Evolutionary conservation across 345 rosid genomes (phyloP), one percentile per base, ranked within the genome.

Genomic region (Camelina hispida): DNA sequence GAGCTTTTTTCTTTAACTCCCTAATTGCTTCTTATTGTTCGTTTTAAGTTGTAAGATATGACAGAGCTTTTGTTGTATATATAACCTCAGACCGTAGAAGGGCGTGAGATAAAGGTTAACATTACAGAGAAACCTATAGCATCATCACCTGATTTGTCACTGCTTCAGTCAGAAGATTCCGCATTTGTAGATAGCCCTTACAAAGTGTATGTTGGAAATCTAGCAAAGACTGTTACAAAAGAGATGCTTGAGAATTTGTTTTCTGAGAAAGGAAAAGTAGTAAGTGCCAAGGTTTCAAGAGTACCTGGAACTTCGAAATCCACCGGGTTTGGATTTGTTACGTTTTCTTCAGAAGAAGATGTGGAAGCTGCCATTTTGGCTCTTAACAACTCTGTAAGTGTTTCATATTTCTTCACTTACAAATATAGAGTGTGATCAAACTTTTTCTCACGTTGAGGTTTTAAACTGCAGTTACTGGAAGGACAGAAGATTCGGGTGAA

Each of bases 221-320:
- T 94, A 74, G 86, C 97, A 15, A 94, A 87, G 84, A 83, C 86
- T n/a, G 93, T 94, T 9, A 88, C 92, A 25, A 77, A 76, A 8
- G 89, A 88, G 43, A 83, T 76, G 43, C 87, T 95, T 53, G 83
- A 84, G 82, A 83, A 59, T 8, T 77, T 71, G 20, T 94, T 95
- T 54, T 90, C 96, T 3, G 86, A 88, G 81, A 91, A 87, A 80
- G 91, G 86, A 6, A 85, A 88, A 58, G 93, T 91, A 73, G 68
- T 94, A 1, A 83, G 97, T 53, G 96, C 97, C 4, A 90, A 90
- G 80, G 93, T 90, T 70, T 88, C 91, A 7, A 85, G 91, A 63
- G 89, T 83, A 53, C 92, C 97, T 0, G 97, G 97, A 25, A 87
- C 95, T 25, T 95, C 96, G 2, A 92, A 90, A 77, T 95, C 99